Percentiles rank a stretch among this genome's conserved stretches.
Conservation (phyloP, 208 protist genomes). For the Porcisia deanei region DNA sequence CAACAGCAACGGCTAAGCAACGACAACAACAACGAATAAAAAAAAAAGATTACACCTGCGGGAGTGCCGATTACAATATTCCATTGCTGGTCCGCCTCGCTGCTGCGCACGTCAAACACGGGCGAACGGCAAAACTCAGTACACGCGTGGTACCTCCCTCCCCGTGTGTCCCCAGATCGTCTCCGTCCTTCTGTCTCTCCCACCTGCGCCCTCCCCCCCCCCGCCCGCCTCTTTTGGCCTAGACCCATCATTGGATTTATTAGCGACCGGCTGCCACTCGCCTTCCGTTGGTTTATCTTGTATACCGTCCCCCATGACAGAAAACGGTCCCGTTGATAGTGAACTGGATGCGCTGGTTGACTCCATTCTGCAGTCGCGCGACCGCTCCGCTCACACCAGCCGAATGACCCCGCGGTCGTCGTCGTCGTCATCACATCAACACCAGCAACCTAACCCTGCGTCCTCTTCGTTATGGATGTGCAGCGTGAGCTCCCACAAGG, state of each 20-base stretch:
- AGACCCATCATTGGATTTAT: neutral
- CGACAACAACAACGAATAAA: neutral
- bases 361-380: conserved; percentile 24
- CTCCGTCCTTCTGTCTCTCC: neutral
- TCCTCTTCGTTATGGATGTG: neutral
- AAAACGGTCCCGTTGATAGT: neutral
- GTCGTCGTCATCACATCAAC: conserved; percentile 2
- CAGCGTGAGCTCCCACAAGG: neutral
- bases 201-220: neutral
- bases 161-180: neutral
- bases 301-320: neutral
- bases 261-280: neutral
- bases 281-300: neutral
- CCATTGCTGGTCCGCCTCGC: neutral
- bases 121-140: neutral
- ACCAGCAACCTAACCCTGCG: neutral
- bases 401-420: neutral
- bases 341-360: conserved; percentile 32
- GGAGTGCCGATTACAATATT: neutral
- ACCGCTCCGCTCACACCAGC: neutral
- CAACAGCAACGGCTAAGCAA: neutral
- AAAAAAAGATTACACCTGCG: neutral
- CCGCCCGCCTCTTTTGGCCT: neutral
- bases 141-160: neutral
- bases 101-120: neutral